Percentiles rank a stretch among this genome's conserved stretches.
Conservation (phyloP, 345 rosid genomes). For the Syzygium aqueum region DNA sequence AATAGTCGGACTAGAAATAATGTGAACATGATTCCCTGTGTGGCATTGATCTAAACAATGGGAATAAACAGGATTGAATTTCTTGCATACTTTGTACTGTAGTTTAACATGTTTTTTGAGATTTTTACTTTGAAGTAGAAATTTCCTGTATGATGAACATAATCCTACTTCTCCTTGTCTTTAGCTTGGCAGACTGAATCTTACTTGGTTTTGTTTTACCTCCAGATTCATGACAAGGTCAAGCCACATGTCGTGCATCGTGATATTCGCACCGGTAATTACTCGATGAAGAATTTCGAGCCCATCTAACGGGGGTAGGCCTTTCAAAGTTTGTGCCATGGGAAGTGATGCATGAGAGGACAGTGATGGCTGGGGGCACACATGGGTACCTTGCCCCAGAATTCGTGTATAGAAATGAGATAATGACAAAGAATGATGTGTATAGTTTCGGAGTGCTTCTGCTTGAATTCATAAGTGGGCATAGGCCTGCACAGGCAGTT, state of each 20-base stretch:
- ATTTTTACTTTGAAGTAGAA: not conserved
- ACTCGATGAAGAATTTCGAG: conserved; percentile 90
- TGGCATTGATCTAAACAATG: not conserved
- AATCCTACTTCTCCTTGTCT: not conserved
- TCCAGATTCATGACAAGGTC: conserved; percentile 86
- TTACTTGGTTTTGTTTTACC: conserved; percentile 3
- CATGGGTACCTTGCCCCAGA: conserved; percentile 96
- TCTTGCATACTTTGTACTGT: not conserved
- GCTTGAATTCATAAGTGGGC: conserved; percentile 78
- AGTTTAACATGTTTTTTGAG: not conserved
- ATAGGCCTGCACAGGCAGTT: conserved; percentile 86
- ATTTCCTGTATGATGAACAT: not conserved
- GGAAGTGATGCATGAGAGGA: conserved; percentile 97
- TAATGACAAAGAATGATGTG: conserved; percentile 92
- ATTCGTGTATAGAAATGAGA: conserved; percentile 82
- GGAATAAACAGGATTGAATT: not conserved
- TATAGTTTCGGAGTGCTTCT: conserved; percentile 95
- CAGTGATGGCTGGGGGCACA: conserved; percentile 95
- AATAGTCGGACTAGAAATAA: not conserved
- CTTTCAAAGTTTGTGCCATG: conserved; percentile 93
- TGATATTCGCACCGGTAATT: conserved; percentile 87
- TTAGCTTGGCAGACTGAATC: not conserved
- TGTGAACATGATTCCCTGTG: not conserved
- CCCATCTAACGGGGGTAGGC: conserved; percentile 92
- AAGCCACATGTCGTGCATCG: conserved; percentile 95